These are phyloP conservation scores for Plasmodium reichenowi DNA, from an alignment of 169 alveolate species.

Conservation along the genomic window DNA sequence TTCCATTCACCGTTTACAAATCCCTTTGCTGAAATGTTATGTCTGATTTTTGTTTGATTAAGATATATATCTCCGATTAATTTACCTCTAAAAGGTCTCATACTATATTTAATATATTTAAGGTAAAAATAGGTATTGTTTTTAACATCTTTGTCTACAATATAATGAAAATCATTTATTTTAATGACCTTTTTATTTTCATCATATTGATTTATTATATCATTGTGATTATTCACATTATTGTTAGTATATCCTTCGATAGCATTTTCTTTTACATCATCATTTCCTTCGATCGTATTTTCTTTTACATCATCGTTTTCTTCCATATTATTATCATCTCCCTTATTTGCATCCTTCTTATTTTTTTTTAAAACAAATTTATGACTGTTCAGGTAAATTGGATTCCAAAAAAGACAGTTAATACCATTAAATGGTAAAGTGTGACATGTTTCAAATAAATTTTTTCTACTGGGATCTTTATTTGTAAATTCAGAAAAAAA, in stretches of 20 bases:
- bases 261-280: slow-evolving; percentile 9
- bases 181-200: slow-evolving; percentile 71
- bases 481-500: slow-evolving; percentile 81
- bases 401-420: slow-evolving; percentile 80
- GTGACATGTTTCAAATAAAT: slow-evolving; percentile 83
- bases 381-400: slow-evolving; percentile 34
- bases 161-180: slow-evolving; percentile 54
- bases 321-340: slow-evolving; percentile 6
- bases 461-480: slow-evolving; percentile 60
- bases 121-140: slow-evolving; percentile 12
- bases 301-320: slow-evolving; percentile 26
- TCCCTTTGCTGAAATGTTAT: slow-evolving; percentile 82
- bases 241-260: not conserved
- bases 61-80: slow-evolving; percentile 81
- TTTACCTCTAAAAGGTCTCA: slow-evolving; percentile 85
- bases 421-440: slow-evolving; percentile 86
- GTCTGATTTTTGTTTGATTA: slow-evolving; percentile 75
- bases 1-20: slow-evolving; percentile 86
- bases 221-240: slow-evolving; percentile 27
- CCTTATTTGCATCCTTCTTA: slow-evolving; percentile 16
- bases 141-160: slow-evolving; percentile 69
- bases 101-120: slow-evolving; percentile 17
- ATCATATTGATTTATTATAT: slow-evolving; percentile 39
- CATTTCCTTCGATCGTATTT: not conserved
- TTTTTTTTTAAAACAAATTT: slow-evolving; percentile 27